Percentiles rank a stretch among this genome's conserved stretches.
Conservation (phyloP, 176 grass and related monocot species). For the Oryza coarctata region DNA sequence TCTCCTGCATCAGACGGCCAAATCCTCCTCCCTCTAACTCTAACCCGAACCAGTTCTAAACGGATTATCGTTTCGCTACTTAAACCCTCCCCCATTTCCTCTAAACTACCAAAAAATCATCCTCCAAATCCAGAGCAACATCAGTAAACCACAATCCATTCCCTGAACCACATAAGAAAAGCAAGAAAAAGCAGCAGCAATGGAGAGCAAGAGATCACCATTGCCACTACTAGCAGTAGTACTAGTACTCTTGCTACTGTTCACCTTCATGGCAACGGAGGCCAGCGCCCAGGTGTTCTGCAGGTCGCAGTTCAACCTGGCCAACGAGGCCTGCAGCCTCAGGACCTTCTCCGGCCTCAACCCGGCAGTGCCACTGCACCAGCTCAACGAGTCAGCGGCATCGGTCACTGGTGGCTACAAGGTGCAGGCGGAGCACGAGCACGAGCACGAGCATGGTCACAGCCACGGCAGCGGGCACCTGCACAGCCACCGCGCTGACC, state of each 20-base stretch:
- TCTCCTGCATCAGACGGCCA: neutral
- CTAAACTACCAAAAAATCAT: constrained; percentile 22
- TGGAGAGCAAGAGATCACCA: constrained; percentile 27
- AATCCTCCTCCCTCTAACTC: constrained; percentile 24
- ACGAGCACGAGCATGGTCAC: constrained; percentile 7
- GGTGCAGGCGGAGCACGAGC: neutral
- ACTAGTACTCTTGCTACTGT: neutral
- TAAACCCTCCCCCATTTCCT: neutral
- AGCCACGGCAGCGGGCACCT: neutral
- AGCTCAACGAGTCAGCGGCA: constrained; percentile 33
- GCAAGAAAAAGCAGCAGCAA: neutral
- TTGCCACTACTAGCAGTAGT: neutral
- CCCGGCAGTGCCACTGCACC: constrained; percentile 31
- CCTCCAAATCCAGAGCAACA: constrained; percentile 2
- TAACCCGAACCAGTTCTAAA: constrained; percentile 27
- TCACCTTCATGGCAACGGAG: constrained; percentile 8
- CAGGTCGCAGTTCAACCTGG: constrained; percentile 66
- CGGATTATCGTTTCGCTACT: neutral
- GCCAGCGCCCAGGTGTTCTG: constrained; percentile 50
- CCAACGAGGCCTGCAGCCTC: constrained; percentile 49
- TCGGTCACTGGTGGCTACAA: neutral
- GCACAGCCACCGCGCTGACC: constrained; percentile 16
- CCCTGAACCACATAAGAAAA: neutral
- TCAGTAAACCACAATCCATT: neutral
- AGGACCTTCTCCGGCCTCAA: constrained; percentile 23